phyloP scores from a whole-genome alignment of 306 rosid species.

The Delonix regia region DNA sequence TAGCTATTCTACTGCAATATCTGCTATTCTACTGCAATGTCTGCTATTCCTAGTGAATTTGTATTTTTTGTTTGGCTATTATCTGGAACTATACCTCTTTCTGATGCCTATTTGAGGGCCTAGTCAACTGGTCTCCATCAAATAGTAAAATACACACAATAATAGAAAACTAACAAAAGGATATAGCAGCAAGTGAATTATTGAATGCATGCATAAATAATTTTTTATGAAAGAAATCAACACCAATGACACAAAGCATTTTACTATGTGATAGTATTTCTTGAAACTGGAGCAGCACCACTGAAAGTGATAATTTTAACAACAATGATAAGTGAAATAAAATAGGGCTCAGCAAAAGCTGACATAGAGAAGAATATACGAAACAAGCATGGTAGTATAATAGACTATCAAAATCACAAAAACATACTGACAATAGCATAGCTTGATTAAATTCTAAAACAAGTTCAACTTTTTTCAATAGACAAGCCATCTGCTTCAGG shows the following conservation, averaged over 20 bases:
- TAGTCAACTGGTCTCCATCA: no score
- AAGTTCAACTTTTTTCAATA: constrained; percentile 1
- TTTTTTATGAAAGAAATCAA: neutral
- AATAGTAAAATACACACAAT: constrained; percentile 24
- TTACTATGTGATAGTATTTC: constrained; percentile 3
- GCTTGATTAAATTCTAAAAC: constrained; percentile 26
- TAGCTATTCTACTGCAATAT: no score
- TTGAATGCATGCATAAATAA: constrained; percentile 12
- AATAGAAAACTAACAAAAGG: constrained; percentile 1
- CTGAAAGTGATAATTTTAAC: neutral
- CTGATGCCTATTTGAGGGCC: no score
- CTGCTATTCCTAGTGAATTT: no score
- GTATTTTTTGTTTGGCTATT: no score
- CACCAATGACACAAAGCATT: constrained; percentile 14
- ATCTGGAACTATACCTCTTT: no score
- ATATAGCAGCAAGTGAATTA: neutral
- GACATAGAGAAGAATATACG: constrained; percentile 3
- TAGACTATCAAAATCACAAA: neutral
- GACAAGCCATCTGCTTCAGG: constrained; percentile 24
- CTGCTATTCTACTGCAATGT: no score
- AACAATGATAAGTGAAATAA: constrained; percentile 6
- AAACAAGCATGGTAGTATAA: neutral
- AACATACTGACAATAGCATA: constrained; percentile 3
- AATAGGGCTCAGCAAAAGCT: constrained; percentile 1
- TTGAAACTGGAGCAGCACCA: constrained; percentile 13